A percentile compares a stretch with the other conserved stretches of the same genome.
These are phyloP conservation scores for Colletotrichum musae DNA, from an alignment of 2,329 filamentous ascomycete species.

Conservation along the genomic window DNA sequence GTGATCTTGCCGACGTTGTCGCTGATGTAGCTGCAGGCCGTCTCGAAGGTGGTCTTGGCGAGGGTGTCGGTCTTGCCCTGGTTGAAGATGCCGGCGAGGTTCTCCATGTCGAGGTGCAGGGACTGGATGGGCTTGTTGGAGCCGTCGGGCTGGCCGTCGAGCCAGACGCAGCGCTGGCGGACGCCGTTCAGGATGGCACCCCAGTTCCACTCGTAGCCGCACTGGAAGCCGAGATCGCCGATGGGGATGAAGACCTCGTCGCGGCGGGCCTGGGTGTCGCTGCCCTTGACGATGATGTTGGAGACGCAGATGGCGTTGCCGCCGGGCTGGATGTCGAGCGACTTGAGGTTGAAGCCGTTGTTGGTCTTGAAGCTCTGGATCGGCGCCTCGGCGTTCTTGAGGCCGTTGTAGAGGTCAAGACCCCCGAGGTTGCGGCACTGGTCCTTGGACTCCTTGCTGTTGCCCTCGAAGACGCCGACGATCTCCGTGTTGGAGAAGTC, in stretches of 20 bases:
- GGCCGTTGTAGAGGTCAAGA: constrained; percentile 12
- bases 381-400: constrained; percentile 24
- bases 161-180: constrained; percentile 24
- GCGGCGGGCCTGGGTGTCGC: constrained; percentile 17
- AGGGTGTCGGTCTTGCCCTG: constrained; percentile 7
- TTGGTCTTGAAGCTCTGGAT: constrained; percentile 23
- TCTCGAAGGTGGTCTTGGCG: constrained; percentile 17
- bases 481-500: constrained; percentile 19
- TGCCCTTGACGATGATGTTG: constrained; percentile 28
- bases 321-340: constrained; percentile 24
- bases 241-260: constrained; percentile 27
- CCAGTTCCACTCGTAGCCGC: constrained; percentile 23
- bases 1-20: constrained; percentile 23
- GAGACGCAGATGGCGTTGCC: constrained; percentile 28
- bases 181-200: constrained; percentile 21
- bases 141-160: constrained; percentile 28
- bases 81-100: constrained; percentile 23
- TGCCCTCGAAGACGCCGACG: constrained; percentile 17
- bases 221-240: constrained; percentile 26
- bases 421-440: constrained; percentile 18
- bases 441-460: constrained; percentile 19
- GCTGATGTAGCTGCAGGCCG: constrained; percentile 12
- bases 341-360: constrained; percentile 29
- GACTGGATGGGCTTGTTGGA: constrained; percentile 31
- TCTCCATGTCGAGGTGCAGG: constrained; percentile 29